Evolutionary conservation across 495 filamentous ascomycete genomes (phyloP), one percentile per base, ranked within the genome.

Genomic region (Daldinia bambusicola): DNA sequence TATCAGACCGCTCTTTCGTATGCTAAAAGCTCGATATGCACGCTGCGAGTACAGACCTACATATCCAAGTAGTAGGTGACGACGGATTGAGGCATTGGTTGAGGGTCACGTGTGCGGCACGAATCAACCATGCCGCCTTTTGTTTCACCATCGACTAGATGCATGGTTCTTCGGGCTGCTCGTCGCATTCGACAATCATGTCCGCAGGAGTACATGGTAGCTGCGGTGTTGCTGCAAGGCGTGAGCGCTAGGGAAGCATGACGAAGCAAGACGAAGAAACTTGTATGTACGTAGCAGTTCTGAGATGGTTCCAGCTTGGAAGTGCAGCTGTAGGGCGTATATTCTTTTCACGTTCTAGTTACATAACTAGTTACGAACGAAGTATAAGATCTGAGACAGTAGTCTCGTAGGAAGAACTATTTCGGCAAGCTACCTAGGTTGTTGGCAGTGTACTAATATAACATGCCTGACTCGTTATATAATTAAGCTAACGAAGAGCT

Each of bases 91-190:
- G 36, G 70, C 66, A 73, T 73, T 55, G 61, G 57, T 37, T 53
- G 66, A 6, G 52, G 48, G 58, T 69, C 70, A 69, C 66, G 70
- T 73, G 70, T 61, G 38, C 51, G 56, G 66, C 51, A 53, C 70
- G 61, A 73, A 69, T 71, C 69, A 72, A 43, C 45, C 45, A 67
- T 67, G 70, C 53, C 66, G 40, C 31, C 61, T 57, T 40, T 63
- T 64, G 70, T 73, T 73, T 73, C 70, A 69, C 58, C 66, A 66
- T 73, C 4, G 45, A 66, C 66, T 73, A 69, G 61, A 57, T 69
- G 70, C 70, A 66, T 69, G 52, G 70, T 65, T 72, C 51, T 55
- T 69, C 70, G 65, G 65, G 61, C 51, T 56, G 65, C 30, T 61
- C 61, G 40, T 72, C 70, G 41, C 60, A 72, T 72, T 72, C 55